Evolutionary conservation across 2,329 filamentous ascomycete genomes (phyloP).

Genomic region (Penicillium sp.): DNA sequence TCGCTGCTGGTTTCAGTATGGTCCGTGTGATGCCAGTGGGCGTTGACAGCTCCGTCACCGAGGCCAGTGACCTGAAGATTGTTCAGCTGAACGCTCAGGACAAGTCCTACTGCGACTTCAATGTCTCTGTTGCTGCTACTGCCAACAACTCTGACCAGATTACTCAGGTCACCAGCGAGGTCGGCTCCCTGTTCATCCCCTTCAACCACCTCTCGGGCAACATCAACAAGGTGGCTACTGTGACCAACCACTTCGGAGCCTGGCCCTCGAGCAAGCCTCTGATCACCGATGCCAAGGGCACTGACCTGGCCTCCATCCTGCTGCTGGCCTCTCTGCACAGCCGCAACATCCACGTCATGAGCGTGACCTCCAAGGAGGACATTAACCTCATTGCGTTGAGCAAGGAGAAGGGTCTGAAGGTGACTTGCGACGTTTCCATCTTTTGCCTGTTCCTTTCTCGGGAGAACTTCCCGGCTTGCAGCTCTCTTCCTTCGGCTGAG

Average conservation of each 20-base stretch:
- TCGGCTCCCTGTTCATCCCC: conserved; percentile 77
- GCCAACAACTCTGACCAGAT: conserved; percentile 73
- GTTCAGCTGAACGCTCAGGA: conserved; percentile 69
- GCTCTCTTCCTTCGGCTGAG: conserved; percentile 61
- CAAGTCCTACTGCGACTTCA: conserved; percentile 72
- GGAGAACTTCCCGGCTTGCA: conserved; percentile 66
- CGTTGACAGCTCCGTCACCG: conserved; percentile 68
- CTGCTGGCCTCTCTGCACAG: conserved; percentile 74
- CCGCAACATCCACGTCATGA: conserved; percentile 75
- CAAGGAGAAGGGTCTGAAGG: conserved; percentile 77
- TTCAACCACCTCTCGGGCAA: conserved; percentile 80
- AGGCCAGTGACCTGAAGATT: conserved; percentile 66
- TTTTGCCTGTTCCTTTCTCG: conserved; percentile 74
- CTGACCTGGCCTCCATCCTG: conserved; percentile 76
- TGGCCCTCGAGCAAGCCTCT: conserved; percentile 79
- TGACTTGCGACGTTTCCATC: conserved; percentile 79
- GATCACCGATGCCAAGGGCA: conserved; percentile 76
- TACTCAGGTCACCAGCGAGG: conserved; percentile 67
- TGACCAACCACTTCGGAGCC: conserved; percentile 73
- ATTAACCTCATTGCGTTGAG: conserved; percentile 73
- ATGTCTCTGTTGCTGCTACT: conserved; percentile 73
- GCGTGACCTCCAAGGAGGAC: conserved; percentile 77
- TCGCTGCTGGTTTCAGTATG: conserved; percentile 76
- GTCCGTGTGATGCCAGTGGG: conserved; percentile 75
- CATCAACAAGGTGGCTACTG: conserved; percentile 77